phyloP scores from a whole-genome alignment of 2,329 filamentous ascomycete genomes.

The Peltaster fructicola region DNA sequence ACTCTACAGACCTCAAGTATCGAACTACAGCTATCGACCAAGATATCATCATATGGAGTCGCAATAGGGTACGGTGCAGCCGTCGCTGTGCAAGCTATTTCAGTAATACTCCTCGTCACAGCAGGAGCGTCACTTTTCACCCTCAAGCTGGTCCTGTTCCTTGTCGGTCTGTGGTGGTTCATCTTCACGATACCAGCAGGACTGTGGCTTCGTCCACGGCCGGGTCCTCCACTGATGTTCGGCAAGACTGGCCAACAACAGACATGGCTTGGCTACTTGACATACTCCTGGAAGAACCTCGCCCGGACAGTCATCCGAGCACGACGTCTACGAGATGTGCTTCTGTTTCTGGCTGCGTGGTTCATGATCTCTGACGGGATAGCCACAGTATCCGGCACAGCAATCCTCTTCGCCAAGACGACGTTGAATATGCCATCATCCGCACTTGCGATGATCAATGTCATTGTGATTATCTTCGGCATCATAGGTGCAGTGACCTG shows the following conservation, averaged over 20 bases:
- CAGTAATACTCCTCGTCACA: conserved; percentile 55
- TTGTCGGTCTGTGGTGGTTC: conserved; percentile 86
- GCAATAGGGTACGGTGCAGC: conserved; percentile 86
- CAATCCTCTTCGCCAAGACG: conserved; percentile 90
- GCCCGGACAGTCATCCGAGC: conserved; percentile 65
- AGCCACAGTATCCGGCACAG: conserved; percentile 84
- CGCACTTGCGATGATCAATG: conserved; percentile 78
- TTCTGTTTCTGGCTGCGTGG: conserved; percentile 74
- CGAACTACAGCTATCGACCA: conserved; percentile 68
- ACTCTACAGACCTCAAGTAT: too few species aligned
- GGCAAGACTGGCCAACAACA: conserved; percentile 7
- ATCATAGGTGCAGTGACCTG: conserved; percentile 81
- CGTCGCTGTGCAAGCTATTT: conserved; percentile 64
- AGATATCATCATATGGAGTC: conserved; percentile 81
- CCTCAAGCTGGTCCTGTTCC: conserved; percentile 68
- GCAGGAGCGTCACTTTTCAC: conserved; percentile 68
- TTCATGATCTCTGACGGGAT: conserved; percentile 89
- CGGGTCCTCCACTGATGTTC: conserved; percentile 52
- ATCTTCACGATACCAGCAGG: conserved; percentile 77
- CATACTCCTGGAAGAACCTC: conserved; percentile 72
- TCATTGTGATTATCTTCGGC: conserved; percentile 71
- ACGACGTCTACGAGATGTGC: conserved; percentile 51
- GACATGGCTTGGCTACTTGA: conserved; percentile 54
- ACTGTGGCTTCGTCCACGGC: conserved; percentile 71
- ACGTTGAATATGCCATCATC: conserved; percentile 77